Percentiles rank a stretch among this genome's conserved stretches.
Evolutionary conservation across 2,329 filamentous ascomycete species (phyloP).

Genomic region (Pseudogymnoascus sp.): DNA sequence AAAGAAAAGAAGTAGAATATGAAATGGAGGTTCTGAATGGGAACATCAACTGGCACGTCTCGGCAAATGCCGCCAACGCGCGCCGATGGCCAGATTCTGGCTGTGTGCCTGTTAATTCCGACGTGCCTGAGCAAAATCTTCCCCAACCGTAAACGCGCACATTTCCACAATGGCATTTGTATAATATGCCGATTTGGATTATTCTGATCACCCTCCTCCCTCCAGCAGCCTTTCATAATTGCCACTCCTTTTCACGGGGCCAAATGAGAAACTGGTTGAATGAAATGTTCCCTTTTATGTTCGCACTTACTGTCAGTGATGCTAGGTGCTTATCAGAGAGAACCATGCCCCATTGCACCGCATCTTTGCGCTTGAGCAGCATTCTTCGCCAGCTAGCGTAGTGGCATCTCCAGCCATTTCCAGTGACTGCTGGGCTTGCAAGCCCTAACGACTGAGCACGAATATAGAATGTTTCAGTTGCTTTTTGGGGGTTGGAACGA

Average conservation of each 20-base stretch:
- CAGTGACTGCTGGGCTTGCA: not conserved
- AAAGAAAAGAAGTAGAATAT: slow-evolving; percentile 1
- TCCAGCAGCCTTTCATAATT: not conserved
- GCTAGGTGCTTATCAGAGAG: not conserved
- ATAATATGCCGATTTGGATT: not conserved
- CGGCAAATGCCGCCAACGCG: slow-evolving; percentile 3
- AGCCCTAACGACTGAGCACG: not conserved
- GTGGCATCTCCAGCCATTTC: not conserved
- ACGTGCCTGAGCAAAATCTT: not conserved
- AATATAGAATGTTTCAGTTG: not conserved
- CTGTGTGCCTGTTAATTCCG: slow-evolving; percentile 6
- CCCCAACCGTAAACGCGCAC: not conserved
- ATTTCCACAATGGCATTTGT: not conserved
- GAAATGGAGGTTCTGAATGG: slow-evolving; percentile 8
- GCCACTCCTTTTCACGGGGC: not conserved
- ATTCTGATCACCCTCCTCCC: too few relatives aligned
- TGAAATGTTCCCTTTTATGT: not conserved
- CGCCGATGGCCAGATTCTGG: slow-evolving; percentile 5
- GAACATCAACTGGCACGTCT: slow-evolving; percentile 3
- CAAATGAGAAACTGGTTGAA: not conserved
- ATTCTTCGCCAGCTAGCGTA: not conserved
- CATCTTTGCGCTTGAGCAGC: not conserved
- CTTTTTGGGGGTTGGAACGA: not conserved
- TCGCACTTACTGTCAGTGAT: not conserved
- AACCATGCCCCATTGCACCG: not conserved